Percentiles rank a stretch among this genome's conserved stretches.
phyloP scores from a whole-genome alignment of 352 stramenopile species.

The Pythium rishiriense region DNA sequence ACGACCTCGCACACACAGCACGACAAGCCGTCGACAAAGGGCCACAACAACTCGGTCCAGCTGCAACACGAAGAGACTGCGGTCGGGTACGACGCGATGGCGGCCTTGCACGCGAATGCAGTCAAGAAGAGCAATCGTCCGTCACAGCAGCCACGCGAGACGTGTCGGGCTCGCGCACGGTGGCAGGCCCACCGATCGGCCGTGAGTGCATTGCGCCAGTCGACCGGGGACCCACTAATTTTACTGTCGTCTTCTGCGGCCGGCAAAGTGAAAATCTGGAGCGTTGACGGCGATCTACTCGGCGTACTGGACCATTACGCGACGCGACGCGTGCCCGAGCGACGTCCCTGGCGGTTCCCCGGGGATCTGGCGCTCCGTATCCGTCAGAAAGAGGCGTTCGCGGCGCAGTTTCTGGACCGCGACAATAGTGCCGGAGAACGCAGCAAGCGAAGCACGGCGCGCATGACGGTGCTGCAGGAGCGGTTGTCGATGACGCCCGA shows the following conservation, averaged over 20 bases:
- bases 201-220: constrained; percentile 41
- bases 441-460: constrained; percentile 25
- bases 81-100: constrained; percentile 52
- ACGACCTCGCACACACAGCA: background rate
- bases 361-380: constrained; percentile 48
- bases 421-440: constrained; percentile 6
- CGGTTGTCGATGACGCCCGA: constrained; percentile 44
- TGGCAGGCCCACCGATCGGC: constrained; percentile 47
- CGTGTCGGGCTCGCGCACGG: background rate
- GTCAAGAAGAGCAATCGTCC: background rate
- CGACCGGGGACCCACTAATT: constrained; percentile 37
- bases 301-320: constrained; percentile 70
- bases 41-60: constrained; percentile 22
- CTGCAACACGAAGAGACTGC: constrained; percentile 63
- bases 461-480: constrained; percentile 50
- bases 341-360: constrained; percentile 55
- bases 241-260: constrained; percentile 49
- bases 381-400: constrained; percentile 39
- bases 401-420: constrained; percentile 39
- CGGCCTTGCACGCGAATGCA: constrained; percentile 47
- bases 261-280: constrained; percentile 70
- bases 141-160: background rate
- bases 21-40: background rate
- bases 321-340: constrained; percentile 47
- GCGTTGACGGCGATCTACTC: constrained; percentile 36